A percentile compares a stretch with the other conserved stretches of the same genome.
phyloP scores from a whole-genome alignment of 2,329 filamentous ascomycete species.

The Exserohilum rostratum region DNA sequence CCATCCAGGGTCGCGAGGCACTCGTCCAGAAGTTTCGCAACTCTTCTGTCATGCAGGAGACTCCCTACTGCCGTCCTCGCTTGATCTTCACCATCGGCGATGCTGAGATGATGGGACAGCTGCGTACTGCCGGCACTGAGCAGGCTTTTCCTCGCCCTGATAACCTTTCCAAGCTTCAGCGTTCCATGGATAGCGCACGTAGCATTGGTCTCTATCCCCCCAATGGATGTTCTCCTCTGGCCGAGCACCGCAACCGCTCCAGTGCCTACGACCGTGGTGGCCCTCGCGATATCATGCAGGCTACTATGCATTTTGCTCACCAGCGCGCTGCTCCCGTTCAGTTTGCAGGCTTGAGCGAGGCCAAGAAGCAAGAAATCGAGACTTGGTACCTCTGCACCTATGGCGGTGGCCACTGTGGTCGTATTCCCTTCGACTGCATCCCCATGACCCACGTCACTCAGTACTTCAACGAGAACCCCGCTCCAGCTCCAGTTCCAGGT shows the following conservation, averaged over 20 bases:
- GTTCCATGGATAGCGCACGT: conserved; percentile 85
- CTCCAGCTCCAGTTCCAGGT: conserved; percentile 19
- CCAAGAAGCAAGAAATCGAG: conserved; percentile 33
- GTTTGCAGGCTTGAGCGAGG: conserved; percentile 19
- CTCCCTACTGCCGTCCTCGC: conserved; percentile 80
- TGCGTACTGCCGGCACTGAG: conserved; percentile 68
- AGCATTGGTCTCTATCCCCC: conserved; percentile 87
- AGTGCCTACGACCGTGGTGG: conserved; percentile 85
- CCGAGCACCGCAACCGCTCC: conserved; percentile 76
- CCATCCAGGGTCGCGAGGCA: conserved; percentile 90
- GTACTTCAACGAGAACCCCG: conserved; percentile 24
- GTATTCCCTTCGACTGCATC: conserved; percentile 37
- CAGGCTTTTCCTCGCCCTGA: conserved; percentile 78
- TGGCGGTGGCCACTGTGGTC: conserved; percentile 26
- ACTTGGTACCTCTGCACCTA: conserved; percentile 27
- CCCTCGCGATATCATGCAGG: conserved; percentile 47
- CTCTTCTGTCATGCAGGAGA: conserved; percentile 92
- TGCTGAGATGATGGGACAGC: conserved; percentile 47
- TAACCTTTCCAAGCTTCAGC: conserved; percentile 85
- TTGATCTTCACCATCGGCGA: conserved; percentile 58
- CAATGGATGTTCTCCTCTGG: conserved; percentile 72
- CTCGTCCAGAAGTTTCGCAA: conserved; percentile 95
- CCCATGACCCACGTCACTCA: conserved; percentile 29
- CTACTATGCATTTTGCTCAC: conserved; percentile 24
- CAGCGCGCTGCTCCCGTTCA: conserved; percentile 20